Evolutionary conservation across 1,139 yeast species (phyloP), one percentile per base, ranked within the genome.

Genomic region (Spathaspora jeffriesii): DNA sequence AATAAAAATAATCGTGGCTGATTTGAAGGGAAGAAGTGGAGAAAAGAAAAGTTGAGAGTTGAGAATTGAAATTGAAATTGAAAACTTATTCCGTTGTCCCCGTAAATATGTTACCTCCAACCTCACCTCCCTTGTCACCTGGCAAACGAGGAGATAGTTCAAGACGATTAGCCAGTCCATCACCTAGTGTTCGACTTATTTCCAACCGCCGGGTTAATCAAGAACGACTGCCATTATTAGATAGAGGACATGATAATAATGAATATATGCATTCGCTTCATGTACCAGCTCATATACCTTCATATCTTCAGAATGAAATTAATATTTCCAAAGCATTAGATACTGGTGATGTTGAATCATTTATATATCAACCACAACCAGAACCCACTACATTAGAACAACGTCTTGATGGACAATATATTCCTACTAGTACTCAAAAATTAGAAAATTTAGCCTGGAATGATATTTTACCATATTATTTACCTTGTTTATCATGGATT

Each of bases 401-500:
- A 17, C 17, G 18, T 5, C 15, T n/a, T 25, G 28, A 21, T 10
- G 50, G 53, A 14, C 61, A 61, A 31, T 67, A 68, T 49, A 57
- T 56, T 5, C 70, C 71, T 2, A 56, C 63, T 2, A 47, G 56
- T 22, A 55, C 61, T 6, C 56, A 54, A 10, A 55, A 55, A 27
- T 43, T 60, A 17, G 70, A 65, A 38, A 55, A 53, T 15, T 53
- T 65, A 44, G 50, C 57, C 10, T 67, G 72, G 71, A 56, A 52
- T 15, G 69, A 63, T 17, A 56, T 63, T 13, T 53, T 65, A 5
- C 84, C 91, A 0, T 91, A 92, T 65, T 92, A 92, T 59, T 64
- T 92, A 4, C 98, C 98, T 0, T 83, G 88, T 46, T 71, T 84
- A 47, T 78, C 88, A 1, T 93, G 98, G 98, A 60, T 89, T 37